phyloP scores from a whole-genome alignment of 2,329 filamentous ascomycete species.

The Xylaria digitata region DNA sequence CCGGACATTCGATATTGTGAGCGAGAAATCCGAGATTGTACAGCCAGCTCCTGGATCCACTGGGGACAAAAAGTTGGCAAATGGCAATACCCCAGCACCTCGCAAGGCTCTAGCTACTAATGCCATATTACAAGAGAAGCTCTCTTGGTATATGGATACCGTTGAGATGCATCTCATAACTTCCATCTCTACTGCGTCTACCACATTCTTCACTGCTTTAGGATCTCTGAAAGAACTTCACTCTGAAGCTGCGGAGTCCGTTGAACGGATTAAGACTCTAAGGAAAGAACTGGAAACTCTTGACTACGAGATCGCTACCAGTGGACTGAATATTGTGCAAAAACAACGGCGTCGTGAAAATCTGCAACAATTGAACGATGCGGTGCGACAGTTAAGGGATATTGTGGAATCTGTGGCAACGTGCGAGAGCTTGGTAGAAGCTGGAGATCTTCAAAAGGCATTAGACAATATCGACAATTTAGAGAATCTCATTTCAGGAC shows the following conservation, averaged over 20 bases:
- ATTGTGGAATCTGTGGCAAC: slow-evolving; percentile 79
- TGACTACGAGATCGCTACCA: slow-evolving; percentile 87
- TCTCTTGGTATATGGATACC: slow-evolving; percentile 99
- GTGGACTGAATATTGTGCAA: slow-evolving; percentile 85
- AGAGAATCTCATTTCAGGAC: slow-evolving; percentile 83
- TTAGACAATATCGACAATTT: slow-evolving; percentile 80
- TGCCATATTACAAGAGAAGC: slow-evolving; percentile 95
- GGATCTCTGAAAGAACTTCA: slow-evolving; percentile 92
- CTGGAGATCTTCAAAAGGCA: slow-evolving; percentile 84
- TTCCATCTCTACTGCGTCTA: slow-evolving; percentile 94
- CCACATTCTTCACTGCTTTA: slow-evolving; percentile 94
- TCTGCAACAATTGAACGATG: slow-evolving; percentile 81
- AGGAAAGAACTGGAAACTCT: slow-evolving; percentile 82
- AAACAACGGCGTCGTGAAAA: slow-evolving; percentile 87
- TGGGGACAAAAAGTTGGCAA: slow-evolving; percentile 66
- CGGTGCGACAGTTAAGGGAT: slow-evolving; percentile 82
- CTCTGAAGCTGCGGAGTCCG: slow-evolving; percentile 90
- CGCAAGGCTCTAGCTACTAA: slow-evolving; percentile 94
- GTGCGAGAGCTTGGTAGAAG: slow-evolving; percentile 85
- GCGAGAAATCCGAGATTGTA: slow-evolving; percentile 97
- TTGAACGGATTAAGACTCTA: slow-evolving; percentile 83
- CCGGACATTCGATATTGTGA: slow-evolving; percentile 94
- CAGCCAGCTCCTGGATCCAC: slow-evolving; percentile 67
- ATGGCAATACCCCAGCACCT: slow-evolving; percentile 69
- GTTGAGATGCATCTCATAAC: slow-evolving; percentile 97